phyloP scores from a whole-genome alignment of 1,139 yeast genomes.

The Wickerhamomyces sp. region DNA sequence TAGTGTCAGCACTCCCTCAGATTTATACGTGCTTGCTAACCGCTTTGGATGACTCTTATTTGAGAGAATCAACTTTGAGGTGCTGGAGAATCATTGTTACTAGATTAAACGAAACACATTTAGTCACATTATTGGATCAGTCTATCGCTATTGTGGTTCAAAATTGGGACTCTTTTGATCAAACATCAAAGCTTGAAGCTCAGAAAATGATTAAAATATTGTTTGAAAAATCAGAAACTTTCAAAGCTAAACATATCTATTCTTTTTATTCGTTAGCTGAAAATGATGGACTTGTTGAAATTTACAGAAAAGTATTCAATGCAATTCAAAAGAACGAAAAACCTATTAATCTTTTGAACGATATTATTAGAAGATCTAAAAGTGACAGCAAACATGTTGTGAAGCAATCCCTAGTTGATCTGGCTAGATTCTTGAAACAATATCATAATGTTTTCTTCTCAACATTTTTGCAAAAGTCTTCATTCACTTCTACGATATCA shows the following conservation, averaged over 20 bases:
- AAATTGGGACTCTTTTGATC: constrained; percentile 51
- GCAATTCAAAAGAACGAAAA: constrained; percentile 26
- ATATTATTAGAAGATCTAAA: constrained; percentile 51
- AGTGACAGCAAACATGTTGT: constrained; percentile 77
- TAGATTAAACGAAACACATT: constrained; percentile 45
- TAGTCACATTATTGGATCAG: constrained; percentile 51
- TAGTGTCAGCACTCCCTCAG: constrained; percentile 82
- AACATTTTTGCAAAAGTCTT: constrained; percentile 10
- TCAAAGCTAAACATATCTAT: constrained; percentile 37
- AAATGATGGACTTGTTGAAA: constrained; percentile 34
- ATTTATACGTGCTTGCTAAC: constrained; percentile 84
- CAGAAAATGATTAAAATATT: constrained; percentile 20
- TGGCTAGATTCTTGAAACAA: constrained; percentile 31
- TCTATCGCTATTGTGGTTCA: constrained; percentile 59
- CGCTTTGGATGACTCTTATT: constrained; percentile 59
- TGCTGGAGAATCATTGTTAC: constrained; percentile 63
- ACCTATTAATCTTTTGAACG: constrained; percentile 37
- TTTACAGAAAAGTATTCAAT: constrained; percentile 24
- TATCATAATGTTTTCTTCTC: constrained; percentile 18
- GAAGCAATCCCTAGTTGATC: constrained; percentile 69
- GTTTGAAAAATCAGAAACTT: constrained; percentile 25
- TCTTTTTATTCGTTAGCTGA: constrained; percentile 46
- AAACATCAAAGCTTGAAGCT: constrained; percentile 36
- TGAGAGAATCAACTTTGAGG: constrained; percentile 58
- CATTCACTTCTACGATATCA: constrained; percentile 29